Percentiles rank a stretch among this genome's conserved stretches.
These are phyloP conservation scores for Fragaria nilgerrensis DNA, from an alignment of 306 rosid genomes.

Conservation along the genomic window DNA sequence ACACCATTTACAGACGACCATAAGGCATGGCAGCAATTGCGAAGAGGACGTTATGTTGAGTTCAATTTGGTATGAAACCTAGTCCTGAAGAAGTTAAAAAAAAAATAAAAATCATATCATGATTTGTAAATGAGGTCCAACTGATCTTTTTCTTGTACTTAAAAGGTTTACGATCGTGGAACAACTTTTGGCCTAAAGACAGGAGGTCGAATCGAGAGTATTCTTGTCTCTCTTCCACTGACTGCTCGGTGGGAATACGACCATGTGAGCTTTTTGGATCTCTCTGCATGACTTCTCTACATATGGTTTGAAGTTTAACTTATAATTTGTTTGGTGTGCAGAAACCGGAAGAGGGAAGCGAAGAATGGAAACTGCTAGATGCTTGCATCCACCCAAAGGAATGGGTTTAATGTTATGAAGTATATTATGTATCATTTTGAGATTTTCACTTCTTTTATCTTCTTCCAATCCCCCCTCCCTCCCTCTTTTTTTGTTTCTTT, in stretches of 20 bases:
- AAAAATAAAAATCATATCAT: not conserved
- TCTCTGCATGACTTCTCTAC: not conserved
- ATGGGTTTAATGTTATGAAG: conserved; percentile 51
- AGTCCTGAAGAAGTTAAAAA: not conserved
- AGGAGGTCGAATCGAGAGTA: conserved; percentile 97
- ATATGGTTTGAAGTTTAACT: not conserved
- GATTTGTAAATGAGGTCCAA: conserved; percentile 3
- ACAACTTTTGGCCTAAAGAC: conserved; percentile 98
- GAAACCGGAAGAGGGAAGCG: conserved; percentile 98
- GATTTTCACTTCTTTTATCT: not conserved
- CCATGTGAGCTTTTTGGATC: conserved; percentile 57
- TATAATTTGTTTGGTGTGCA: conserved; percentile 37
- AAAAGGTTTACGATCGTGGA: conserved; percentile 92
- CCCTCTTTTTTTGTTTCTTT: not conserved
- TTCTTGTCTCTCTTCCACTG: conserved; percentile 95
- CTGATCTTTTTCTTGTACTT: conserved; percentile 4
- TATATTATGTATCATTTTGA: conserved; percentile 10
- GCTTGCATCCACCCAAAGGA: conserved; percentile 98
- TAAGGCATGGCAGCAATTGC: conserved; percentile 94
- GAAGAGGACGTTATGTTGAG: conserved; percentile 94
- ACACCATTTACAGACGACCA: conserved; percentile 67
- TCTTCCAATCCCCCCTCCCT: not conserved
- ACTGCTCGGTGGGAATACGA: conserved; percentile 96
- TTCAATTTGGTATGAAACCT: conserved; percentile 75
- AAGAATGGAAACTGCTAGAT: conserved; percentile 90